These are phyloP conservation scores for Trichoderma gracile DNA, from an alignment of 2,329 filamentous ascomycete species.

Conservation along the genomic window DNA sequence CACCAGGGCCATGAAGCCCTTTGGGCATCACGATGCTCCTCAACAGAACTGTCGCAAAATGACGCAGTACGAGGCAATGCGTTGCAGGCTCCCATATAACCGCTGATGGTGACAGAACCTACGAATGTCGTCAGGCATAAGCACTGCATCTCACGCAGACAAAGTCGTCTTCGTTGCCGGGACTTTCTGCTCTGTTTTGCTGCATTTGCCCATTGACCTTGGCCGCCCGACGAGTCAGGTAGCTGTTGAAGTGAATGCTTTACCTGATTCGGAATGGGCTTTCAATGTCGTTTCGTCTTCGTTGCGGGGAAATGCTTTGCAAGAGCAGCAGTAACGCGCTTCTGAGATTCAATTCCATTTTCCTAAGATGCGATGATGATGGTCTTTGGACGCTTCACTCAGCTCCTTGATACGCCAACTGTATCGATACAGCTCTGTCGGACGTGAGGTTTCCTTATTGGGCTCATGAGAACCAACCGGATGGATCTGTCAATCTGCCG, in stretches of 20 bases:
- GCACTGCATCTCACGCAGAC: neutral
- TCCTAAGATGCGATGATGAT: neutral
- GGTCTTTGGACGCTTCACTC: neutral
- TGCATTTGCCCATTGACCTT: neutral
- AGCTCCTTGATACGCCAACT: neutral
- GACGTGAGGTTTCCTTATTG: slow-evolving; percentile 24
- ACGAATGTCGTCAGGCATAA: neutral
- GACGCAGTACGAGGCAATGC: neutral
- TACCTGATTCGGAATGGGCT: neutral
- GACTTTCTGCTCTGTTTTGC: no score
- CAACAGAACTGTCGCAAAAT: slow-evolving; percentile 4
- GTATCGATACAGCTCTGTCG: neutral
- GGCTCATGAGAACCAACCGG: neutral
- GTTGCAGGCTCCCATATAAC: no score
- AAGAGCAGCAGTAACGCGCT: neutral
- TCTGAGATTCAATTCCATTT: neutral
- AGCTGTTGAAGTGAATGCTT: neutral
- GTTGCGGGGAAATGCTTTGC: no score
- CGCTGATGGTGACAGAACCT: no score
- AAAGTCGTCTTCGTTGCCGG: neutral
- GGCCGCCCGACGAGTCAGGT: neutral
- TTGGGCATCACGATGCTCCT: neutral
- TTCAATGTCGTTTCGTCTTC: neutral
- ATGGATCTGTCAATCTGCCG: slow-evolving; percentile 26
- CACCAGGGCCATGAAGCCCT: neutral